These are phyloP conservation scores for Blastobotrys indianensis DNA, from an alignment of 1,139 yeast species.

Conservation along the genomic window DNA sequence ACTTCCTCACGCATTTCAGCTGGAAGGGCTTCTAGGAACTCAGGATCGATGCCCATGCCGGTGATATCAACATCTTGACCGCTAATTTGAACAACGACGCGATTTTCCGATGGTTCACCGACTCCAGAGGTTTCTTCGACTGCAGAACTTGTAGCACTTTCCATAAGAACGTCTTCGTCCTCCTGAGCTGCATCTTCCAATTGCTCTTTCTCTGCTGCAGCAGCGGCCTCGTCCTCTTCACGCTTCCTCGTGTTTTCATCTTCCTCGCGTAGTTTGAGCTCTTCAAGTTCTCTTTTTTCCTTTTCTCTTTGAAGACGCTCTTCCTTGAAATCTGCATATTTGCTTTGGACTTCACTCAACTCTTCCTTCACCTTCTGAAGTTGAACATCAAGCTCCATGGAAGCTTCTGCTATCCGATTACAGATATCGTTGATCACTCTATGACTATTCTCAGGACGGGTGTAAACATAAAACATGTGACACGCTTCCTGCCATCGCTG, in stretches of 20 bases:
- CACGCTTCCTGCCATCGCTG: slow-evolving; percentile 68
- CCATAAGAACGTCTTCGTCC: slow-evolving; percentile 18
- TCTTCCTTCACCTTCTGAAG: slow-evolving; percentile 29
- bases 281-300: slow-evolving; percentile 26
- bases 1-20: slow-evolving; percentile 93
- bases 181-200: slow-evolving; percentile 4
- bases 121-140: slow-evolving; percentile 10
- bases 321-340: slow-evolving; percentile 27
- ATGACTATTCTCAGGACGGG: slow-evolving; percentile 38
- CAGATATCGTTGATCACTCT: slow-evolving; percentile 50
- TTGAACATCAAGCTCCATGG: slow-evolving; percentile 36
- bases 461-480: slow-evolving; percentile 44
- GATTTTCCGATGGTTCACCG: slow-evolving; percentile 29
- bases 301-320: slow-evolving; percentile 23
- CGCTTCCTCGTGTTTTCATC: slow-evolving; percentile 30
- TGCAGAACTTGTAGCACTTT: slow-evolving; percentile 2
- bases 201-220: slow-evolving; percentile 13
- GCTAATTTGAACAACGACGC: slow-evolving; percentile 69
- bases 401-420: slow-evolving; percentile 32
- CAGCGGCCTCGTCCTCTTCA: slow-evolving; percentile 17
- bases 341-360: slow-evolving; percentile 29
- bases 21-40: slow-evolving; percentile 83
- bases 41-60: slow-evolving; percentile 89
- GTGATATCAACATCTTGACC: slow-evolving; percentile 79
- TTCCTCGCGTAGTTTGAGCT: slow-evolving; percentile 29